Percentiles rank a stretch among this genome's conserved stretches.
Evolutionary conservation across 139 green algal species (phyloP).

Genomic region (Deuterostichococcus epilithicus): DNA sequence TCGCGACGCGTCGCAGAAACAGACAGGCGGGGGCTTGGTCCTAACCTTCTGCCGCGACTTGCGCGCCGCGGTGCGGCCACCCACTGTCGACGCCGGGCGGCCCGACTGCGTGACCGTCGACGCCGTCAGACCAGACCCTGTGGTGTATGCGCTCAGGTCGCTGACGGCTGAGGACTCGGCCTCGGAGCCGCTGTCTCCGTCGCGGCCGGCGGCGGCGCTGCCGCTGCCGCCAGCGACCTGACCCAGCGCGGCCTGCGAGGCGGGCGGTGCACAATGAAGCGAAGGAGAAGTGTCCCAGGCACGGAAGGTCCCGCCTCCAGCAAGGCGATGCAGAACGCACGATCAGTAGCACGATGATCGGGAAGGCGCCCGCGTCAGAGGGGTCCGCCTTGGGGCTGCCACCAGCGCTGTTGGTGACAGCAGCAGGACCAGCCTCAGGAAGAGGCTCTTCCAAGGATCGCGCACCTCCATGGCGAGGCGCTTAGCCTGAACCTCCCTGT

Average conservation of each 20-base stretch:
- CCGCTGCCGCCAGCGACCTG: slow-evolving; percentile 9
- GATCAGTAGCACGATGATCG: not conserved
- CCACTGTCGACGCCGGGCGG: slow-evolving; percentile 33
- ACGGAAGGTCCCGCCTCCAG: slow-evolving; percentile 3
- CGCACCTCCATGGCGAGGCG: slow-evolving; percentile 48
- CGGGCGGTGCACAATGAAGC: too few relatives aligned
- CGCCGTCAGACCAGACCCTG: slow-evolving; percentile 9
- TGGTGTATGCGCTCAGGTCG: slow-evolving; percentile 48
- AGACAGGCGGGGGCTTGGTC: too few relatives aligned
- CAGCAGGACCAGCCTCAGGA: not conserved
- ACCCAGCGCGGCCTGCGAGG: too few relatives aligned
- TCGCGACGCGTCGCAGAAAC: too few relatives aligned
- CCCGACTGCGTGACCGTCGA: slow-evolving; percentile 6
- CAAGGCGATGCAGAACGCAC: not conserved
- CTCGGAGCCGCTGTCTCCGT: slow-evolving; percentile 8
- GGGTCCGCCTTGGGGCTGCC: slow-evolving; percentile 13
- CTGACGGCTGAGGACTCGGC: slow-evolving; percentile 36
- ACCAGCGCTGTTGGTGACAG: slow-evolving; percentile 14
- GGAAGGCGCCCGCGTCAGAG: slow-evolving; percentile 6
- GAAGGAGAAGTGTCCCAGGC: too few relatives aligned
- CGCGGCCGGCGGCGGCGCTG: slow-evolving; percentile 19
- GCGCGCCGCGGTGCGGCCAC: slow-evolving; percentile 23
- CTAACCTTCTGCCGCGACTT: slow-evolving; percentile 24
- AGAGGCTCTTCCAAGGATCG: not conserved
- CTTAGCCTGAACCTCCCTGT: slow-evolving; percentile 58